A percentile compares a stretch with the other conserved stretches of the same genome.
phyloP scores from a whole-genome alignment of 2,329 filamentous ascomycete species.

The Sclerotinia nivalis region DNA sequence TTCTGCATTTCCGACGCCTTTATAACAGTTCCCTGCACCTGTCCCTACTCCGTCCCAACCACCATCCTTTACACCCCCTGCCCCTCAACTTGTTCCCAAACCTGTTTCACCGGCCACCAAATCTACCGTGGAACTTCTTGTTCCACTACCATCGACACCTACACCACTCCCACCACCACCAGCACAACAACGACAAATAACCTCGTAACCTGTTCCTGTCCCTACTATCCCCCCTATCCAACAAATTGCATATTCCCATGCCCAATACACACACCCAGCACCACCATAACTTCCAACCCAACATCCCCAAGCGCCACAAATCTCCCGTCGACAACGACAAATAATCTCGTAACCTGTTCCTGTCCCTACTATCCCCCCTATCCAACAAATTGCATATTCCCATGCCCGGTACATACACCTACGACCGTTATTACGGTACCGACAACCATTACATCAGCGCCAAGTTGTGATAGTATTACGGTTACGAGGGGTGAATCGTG shows the following conservation, averaged over 20 bases:
- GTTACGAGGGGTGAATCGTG: neutral
- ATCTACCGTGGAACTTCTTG: slow-evolving; percentile 12
- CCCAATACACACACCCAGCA: neutral
- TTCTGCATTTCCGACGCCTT: slow-evolving; percentile 31
- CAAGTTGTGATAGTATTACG: neutral
- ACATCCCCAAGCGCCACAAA: neutral
- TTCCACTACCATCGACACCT: neutral
- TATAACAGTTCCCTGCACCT: slow-evolving; percentile 35
- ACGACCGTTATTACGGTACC: neutral
- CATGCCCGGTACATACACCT: neutral
- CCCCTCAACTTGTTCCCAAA: slow-evolving; percentile 23
- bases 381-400: neutral
- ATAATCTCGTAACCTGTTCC: slow-evolving; percentile 6
- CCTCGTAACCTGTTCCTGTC: slow-evolving; percentile 11
- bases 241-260: slow-evolving; percentile 5
- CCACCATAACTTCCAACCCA: neutral
- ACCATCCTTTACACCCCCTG: slow-evolving; percentile 33
- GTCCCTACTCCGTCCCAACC: slow-evolving; percentile 33
- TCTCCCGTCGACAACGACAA: neutral
- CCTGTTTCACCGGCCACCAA: slow-evolving; percentile 26
- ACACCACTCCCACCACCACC: neutral
- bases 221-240: slow-evolving; percentile 15
- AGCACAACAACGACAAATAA: neutral
- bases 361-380: slow-evolving; percentile 19
- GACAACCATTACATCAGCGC: neutral